phyloP scores from a whole-genome alignment of 139 green algal genomes.

The Coccomyxa sp. region DNA sequence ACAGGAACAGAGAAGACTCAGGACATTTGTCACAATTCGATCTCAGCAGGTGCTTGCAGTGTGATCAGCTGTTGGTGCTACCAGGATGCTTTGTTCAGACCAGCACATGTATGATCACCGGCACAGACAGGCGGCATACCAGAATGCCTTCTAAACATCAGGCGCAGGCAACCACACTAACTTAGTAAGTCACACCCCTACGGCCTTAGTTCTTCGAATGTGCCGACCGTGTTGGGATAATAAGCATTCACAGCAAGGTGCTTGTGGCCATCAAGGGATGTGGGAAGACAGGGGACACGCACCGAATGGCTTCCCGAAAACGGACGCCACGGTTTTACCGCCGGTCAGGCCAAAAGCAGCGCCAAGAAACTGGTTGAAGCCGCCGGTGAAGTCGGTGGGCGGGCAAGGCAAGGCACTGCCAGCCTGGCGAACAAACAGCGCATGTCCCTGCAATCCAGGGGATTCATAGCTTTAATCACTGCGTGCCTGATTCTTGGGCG shows the following conservation, averaged over 20 bases:
- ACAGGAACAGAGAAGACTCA: not conserved
- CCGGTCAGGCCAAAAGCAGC: slow-evolving; percentile 10
- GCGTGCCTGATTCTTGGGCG: not conserved
- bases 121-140: too few relatives aligned
- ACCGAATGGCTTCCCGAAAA: not conserved
- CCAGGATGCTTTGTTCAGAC: too few relatives aligned
- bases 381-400: slow-evolving; percentile 11
- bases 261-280: too few relatives aligned
- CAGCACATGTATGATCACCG: too few relatives aligned
- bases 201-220: too few relatives aligned
- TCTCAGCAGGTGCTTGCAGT: not conserved
- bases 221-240: too few relatives aligned
- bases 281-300: not conserved
- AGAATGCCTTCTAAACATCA: too few relatives aligned
- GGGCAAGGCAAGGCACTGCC: slow-evolving; percentile 19
- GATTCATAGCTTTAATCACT: not conserved
- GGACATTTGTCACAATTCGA: not conserved
- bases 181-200: too few relatives aligned
- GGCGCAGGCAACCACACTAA: too few relatives aligned
- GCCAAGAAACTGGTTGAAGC: slow-evolving; percentile 27
- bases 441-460: slow-evolving; percentile 19
- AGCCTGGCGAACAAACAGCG: slow-evolving; percentile 19
- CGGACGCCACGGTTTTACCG: not conserved
- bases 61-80: not conserved
- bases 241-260: too few relatives aligned